Evolutionary conservation across 1,284 basidiomycete species (phyloP), one percentile per base, ranked within the genome.

Genomic region (Apiotrichum porosum): DNA sequence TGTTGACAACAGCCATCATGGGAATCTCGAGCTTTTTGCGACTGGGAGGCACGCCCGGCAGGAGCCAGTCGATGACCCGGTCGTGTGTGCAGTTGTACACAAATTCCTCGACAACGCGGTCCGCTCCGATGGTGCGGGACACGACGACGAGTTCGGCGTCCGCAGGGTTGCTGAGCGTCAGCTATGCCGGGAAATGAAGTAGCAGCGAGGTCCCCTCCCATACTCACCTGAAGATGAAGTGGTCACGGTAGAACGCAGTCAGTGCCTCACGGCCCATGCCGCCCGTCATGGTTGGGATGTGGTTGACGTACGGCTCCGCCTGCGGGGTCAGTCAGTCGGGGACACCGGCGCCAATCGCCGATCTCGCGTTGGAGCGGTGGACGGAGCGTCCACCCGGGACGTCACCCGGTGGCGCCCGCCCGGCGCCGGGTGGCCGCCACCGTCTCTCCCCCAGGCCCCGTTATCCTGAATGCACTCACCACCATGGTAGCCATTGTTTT

Each of bases 1-100:
- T 72, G 51, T 79, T 80, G 31, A 82, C 78, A 9, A 82, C 77
- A 3, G 77, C 77, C 26, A 79, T 69, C 76, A 81, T 78, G 1
- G 80, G 80, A 26, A 82, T 74, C 6, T 71, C 55, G 22, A 81
- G 57, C 42, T 76, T 74, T 56, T 73, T 77, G 13, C 76, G 75
- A 2, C 77, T 79, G 0, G 80, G 75, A 9, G 79, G 79, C 9
- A 81, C 54, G 19, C 54, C 56, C 1, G 60, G 56, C 6, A 58
- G 61, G 48, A 80, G 75, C 71, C 79, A 79, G 54, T 79, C 78
- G 37, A 79, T 78, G 54, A 65, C 61, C 30, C 68, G 69, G 54
- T 77, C 75, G 48, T 80, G 79, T 1, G 78, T 80, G 26, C 75
- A 67, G 17, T 34, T 44, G 44, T 56, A 62, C 31, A 57, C 42